A percentile compares a stretch with the other conserved stretches of the same genome.
Conservation (phyloP, 495 filamentous ascomycete species). For the Penicillium bialowiezense region DNA sequence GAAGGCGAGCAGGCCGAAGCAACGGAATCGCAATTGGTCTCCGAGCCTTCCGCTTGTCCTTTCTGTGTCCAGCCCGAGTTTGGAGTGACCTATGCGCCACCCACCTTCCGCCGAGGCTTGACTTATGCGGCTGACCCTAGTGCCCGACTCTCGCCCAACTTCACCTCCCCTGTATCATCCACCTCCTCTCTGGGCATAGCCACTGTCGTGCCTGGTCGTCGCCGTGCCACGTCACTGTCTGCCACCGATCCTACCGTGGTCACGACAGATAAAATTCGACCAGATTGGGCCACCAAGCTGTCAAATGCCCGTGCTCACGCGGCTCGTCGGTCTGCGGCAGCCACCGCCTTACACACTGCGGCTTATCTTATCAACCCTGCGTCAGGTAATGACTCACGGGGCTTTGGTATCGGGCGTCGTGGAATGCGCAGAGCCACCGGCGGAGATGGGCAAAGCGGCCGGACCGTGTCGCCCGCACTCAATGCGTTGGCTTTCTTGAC, state of each 20-base stretch:
- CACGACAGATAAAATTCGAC: constrained; percentile 85
- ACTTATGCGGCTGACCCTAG: constrained; percentile 56
- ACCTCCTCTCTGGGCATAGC: constrained; percentile 50
- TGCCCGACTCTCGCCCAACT: constrained; percentile 38
- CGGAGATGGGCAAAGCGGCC: constrained; percentile 30
- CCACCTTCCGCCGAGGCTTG: constrained; percentile 83
- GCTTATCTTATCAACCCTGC: constrained; percentile 84
- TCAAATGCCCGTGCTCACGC: constrained; percentile 79
- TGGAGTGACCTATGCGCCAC: constrained; percentile 86
- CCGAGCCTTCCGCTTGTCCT: constrained; percentile 88
- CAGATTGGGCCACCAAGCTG: constrained; percentile 92
- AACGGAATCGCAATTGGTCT: constrained; percentile 69
- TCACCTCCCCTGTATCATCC: constrained; percentile 72
- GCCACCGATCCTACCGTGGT: constrained; percentile 78
- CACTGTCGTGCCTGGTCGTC: constrained; percentile 39
- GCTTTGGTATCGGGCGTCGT: constrained; percentile 47
- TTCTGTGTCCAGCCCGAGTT: constrained; percentile 96
- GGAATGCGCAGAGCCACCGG: constrained; percentile 42
- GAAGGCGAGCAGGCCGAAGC: constrained; percentile 37
- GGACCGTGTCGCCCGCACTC: constrained; percentile 45
- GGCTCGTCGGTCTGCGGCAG: constrained; percentile 83
- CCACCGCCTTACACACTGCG: constrained; percentile 91
- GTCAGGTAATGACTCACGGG: constrained; percentile 46
- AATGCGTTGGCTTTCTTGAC: constrained; percentile 52
- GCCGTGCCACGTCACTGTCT: constrained; percentile 79